phyloP scores from a whole-genome alignment of 2,329 filamentous ascomycete species.

The Cladosporium sp. region DNA sequence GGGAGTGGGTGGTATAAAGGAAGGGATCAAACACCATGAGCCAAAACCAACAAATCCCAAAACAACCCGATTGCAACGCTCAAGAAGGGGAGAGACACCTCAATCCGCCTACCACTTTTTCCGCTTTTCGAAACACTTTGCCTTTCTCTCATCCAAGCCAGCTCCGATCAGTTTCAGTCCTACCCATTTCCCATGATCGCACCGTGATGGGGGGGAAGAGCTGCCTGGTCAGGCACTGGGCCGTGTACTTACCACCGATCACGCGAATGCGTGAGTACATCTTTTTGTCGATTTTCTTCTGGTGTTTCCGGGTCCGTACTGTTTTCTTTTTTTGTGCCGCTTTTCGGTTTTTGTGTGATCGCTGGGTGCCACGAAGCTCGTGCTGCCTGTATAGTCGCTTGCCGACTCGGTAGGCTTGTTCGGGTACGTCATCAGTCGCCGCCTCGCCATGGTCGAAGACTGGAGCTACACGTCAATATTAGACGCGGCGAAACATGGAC shows the following conservation, averaged over 20 bases:
- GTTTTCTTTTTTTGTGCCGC: background rate
- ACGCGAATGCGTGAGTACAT: background rate
- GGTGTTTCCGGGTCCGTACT: background rate
- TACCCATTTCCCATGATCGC: background rate
- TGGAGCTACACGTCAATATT: slow-evolving; percentile 17
- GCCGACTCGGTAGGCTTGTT: background rate
- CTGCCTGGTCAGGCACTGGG: background rate
- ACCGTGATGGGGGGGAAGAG: background rate
- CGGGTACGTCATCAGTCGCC: background rate
- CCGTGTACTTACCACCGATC: background rate
- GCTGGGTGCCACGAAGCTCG: background rate
- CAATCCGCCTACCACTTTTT: background rate
- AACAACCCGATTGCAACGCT: background rate
- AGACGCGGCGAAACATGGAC: slow-evolving; percentile 8
- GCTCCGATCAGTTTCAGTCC: background rate
- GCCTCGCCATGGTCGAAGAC: background rate
- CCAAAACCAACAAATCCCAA: background rate
- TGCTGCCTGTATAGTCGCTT: background rate
- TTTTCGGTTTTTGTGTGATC: background rate
- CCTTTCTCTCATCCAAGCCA: too few relatives aligned
- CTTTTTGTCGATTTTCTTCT: slow-evolving; percentile 2
- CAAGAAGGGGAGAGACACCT: background rate
- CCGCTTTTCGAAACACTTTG: background rate
- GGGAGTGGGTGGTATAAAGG: background rate
- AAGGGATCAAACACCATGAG: background rate